Conservation (phyloP, 768 basidiomycete species). For the Lentinula boryana region DNA sequence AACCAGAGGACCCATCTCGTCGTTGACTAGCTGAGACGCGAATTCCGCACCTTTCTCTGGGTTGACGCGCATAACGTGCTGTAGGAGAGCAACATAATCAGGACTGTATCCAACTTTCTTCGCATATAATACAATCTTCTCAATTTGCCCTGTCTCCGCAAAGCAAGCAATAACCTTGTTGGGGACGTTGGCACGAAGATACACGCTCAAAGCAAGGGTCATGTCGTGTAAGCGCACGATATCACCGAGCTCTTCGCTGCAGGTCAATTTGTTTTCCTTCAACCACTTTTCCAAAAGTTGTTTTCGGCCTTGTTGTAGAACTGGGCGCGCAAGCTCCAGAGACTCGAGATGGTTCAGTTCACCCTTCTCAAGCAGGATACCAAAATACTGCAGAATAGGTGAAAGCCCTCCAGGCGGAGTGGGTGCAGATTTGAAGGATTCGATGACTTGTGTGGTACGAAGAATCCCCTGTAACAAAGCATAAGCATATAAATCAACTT, state of each 20-base stretch:
- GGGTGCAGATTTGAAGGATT: slow-evolving; percentile 96
- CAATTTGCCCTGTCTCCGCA: slow-evolving; percentile 96
- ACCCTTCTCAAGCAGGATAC: slow-evolving; percentile 96
- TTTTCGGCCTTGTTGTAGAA: slow-evolving; percentile 93
- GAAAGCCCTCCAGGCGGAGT: slow-evolving; percentile 84
- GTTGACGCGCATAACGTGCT: slow-evolving; percentile 94
- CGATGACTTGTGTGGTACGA: slow-evolving; percentile 91
- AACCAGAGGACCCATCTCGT: slow-evolving; percentile 87
- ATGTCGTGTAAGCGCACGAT: slow-evolving; percentile 93
- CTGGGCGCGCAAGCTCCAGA: slow-evolving; percentile 91
- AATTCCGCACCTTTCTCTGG: slow-evolving; percentile 99
- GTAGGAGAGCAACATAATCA: slow-evolving; percentile 87
- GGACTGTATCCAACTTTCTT: slow-evolving; percentile 95
- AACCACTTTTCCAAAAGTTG: slow-evolving; percentile 98
- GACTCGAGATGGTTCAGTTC: slow-evolving; percentile 97
- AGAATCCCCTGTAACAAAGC: slow-evolving; percentile 67
- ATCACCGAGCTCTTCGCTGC: slow-evolving; percentile 97
- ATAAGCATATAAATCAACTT: slow-evolving; percentile 4
- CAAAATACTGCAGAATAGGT: slow-evolving; percentile 97
- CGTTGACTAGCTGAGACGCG: slow-evolving; percentile 89
- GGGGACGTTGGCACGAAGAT: slow-evolving; percentile 94
- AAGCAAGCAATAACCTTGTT: slow-evolving; percentile 99
- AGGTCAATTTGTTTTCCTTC: slow-evolving; percentile 99
- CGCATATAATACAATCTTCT: slow-evolving; percentile 95
- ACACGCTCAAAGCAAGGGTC: slow-evolving; percentile 95